These are phyloP conservation scores for Chlamydomonas eustigma DNA, from an alignment of 139 green algal genomes.

Conservation along the genomic window DNA sequence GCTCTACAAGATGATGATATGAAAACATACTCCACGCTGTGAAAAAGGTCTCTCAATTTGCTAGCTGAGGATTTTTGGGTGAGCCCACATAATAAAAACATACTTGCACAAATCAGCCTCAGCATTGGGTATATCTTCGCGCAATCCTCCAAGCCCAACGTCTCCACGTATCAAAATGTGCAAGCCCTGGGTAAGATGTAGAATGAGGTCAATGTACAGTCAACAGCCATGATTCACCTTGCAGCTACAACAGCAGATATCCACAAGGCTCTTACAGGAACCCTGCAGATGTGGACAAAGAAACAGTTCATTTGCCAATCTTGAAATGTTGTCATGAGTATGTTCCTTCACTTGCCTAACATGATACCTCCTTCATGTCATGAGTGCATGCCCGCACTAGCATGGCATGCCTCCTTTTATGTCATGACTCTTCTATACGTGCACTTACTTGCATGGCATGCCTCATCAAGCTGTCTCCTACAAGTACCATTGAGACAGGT, in stretches of 20 bases:
- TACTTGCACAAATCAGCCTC: not conserved
- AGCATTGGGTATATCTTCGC: not conserved
- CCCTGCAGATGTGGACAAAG: not conserved
- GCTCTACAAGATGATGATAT: not conserved
- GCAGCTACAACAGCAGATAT: not conserved
- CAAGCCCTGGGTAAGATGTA: not conserved
- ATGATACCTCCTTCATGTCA: not conserved
- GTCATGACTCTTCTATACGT: not conserved
- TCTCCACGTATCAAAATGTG: not conserved
- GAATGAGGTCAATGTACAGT: not conserved
- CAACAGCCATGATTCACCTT: not conserved
- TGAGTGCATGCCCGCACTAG: no score
- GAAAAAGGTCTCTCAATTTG: not conserved
- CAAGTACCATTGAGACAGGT: not conserved
- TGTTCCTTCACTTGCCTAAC: not conserved
- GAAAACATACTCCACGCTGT: not conserved
- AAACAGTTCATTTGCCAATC: not conserved
- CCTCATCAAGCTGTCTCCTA: not conserved
- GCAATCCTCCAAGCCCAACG: not conserved
- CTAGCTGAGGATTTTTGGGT: not conserved
- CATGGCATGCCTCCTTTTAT: no score
- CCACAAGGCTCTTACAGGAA: not conserved
- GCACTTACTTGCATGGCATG: not conserved
- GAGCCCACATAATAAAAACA: not conserved
- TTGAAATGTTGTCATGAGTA: not conserved